phyloP scores from a whole-genome alignment of 345 rosid genomes.

The Eucalyptus sideroxylon region DNA sequence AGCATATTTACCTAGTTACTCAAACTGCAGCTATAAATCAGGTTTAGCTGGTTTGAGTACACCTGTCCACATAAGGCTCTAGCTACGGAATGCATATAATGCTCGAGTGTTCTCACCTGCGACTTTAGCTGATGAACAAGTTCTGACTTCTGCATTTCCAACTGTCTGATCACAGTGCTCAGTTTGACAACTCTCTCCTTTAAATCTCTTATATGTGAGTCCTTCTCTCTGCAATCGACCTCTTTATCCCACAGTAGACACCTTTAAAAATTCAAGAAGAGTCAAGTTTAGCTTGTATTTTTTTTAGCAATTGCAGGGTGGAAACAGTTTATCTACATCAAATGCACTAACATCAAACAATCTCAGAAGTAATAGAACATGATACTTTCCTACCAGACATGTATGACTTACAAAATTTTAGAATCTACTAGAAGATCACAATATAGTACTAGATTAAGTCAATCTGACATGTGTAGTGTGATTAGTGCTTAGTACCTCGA shows the following conservation, averaged over 20 bases:
- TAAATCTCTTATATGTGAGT: conserved; percentile 47
- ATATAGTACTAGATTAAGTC: background rate
- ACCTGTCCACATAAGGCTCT: background rate
- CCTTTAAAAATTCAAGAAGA: conserved; percentile 23
- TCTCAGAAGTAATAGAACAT: background rate
- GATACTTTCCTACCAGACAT: background rate
- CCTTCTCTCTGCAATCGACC: conserved; percentile 69
- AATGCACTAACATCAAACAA: background rate
- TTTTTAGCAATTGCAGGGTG: background rate
- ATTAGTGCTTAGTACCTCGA: conserved; percentile 40
- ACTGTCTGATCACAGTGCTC: conserved; percentile 37
- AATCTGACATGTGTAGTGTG: background rate
- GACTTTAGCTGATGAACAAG: conserved; percentile 54
- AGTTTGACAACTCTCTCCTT: conserved; percentile 70
- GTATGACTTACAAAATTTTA: background rate
- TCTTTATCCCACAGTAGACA: conserved; percentile 77
- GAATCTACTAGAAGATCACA: background rate
- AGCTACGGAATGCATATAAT: background rate
- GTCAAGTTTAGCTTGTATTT: background rate
- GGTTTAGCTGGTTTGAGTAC: background rate
- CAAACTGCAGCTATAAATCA: background rate
- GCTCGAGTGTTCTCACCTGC: conserved; percentile 25
- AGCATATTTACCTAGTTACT: background rate
- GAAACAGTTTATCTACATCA: background rate
- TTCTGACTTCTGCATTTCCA: conserved; percentile 56